Conservation (phyloP, 1,284 basidiomycete genomes). For the Schizophyllum commune region DNA sequence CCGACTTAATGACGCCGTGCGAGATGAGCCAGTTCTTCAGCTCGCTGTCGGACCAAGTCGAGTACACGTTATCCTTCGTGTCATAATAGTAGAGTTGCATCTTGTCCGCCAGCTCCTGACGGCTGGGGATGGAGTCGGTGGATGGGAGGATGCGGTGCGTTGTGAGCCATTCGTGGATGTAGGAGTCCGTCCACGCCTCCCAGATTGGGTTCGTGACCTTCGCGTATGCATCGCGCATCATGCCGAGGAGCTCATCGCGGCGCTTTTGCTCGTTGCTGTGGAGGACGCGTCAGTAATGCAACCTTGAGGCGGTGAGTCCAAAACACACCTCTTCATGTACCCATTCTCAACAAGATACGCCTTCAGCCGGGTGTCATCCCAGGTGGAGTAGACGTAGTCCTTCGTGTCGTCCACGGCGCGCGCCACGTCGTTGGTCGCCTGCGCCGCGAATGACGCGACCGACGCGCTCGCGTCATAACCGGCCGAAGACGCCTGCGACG, state of each 20-base stretch:
- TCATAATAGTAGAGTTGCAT: conserved; percentile 81
- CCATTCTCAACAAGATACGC: conserved; percentile 44
- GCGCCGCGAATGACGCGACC: conserved; percentile 26
- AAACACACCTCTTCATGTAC: neutral
- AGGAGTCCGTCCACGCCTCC: conserved; percentile 80
- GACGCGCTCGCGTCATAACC: conserved; percentile 46
- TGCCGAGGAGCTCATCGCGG: conserved; percentile 58
- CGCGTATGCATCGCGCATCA: conserved; percentile 68
- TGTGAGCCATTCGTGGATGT: conserved; percentile 79
- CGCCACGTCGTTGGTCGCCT: conserved; percentile 50
- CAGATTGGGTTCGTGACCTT: conserved; percentile 59
- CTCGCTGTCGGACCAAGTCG: conserved; percentile 63
- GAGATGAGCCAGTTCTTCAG: conserved; percentile 66
- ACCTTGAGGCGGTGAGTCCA: neutral
- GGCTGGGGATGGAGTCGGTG: conserved; percentile 50
- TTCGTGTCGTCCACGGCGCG: conserved; percentile 63
- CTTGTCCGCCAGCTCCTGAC: conserved; percentile 59
- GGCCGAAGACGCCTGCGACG: conserved; percentile 46
- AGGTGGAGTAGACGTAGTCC: conserved; percentile 84
- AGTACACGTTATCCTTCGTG: conserved; percentile 52
- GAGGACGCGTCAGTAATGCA: conserved; percentile 48
- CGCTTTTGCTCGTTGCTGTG: conserved; percentile 56
- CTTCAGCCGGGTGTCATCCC: conserved; percentile 72
- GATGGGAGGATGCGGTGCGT: conserved; percentile 60
- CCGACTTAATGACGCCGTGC: conserved; percentile 61